A percentile compares a stretch with the other conserved stretches of the same genome.
Conservation (phyloP, 495 filamentous ascomycete species). For the Neurospora pannonica region DNA sequence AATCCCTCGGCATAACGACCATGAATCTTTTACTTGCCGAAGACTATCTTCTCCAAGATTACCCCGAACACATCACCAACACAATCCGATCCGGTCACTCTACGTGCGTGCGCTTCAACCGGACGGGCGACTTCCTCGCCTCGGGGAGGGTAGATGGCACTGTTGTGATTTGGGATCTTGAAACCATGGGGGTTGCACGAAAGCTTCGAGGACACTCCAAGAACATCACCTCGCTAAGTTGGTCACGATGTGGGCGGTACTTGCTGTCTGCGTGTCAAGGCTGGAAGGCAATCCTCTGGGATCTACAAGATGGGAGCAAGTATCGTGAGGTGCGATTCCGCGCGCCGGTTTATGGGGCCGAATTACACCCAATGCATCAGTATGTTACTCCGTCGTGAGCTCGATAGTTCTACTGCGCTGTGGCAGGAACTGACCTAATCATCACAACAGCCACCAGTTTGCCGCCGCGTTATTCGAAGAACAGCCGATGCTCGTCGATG, state of each 20-base stretch:
- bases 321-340: constrained; percentile 66
- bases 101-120: constrained; percentile 76
- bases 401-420: neutral
- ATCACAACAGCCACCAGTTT: constrained; percentile 55
- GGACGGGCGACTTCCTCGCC: constrained; percentile 85
- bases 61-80: constrained; percentile 79
- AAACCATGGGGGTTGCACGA: constrained; percentile 89
- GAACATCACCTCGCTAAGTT: constrained; percentile 86
- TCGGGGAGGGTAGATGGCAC: constrained; percentile 90
- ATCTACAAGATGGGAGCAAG: constrained; percentile 58
- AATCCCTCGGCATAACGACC: constrained; percentile 2
- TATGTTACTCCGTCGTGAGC: constrained; percentile 30
- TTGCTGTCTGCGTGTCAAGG: constrained; percentile 91
- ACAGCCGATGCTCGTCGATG: constrained; percentile 76
- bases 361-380: constrained; percentile 88
- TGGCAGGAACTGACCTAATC: neutral
- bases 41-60: constrained; percentile 77
- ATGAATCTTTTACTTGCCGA: constrained; percentile 46
- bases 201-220: constrained; percentile 86
- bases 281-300: constrained; percentile 94
- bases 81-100: constrained; percentile 65
- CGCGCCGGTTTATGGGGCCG: constrained; percentile 88
- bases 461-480: constrained; percentile 90
- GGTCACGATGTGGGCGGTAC: constrained; percentile 85
- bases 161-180: constrained; percentile 91